Evolutionary conservation across 2,329 filamentous ascomycete genomes (phyloP).

Genomic region (Colletotrichum viniferum): DNA sequence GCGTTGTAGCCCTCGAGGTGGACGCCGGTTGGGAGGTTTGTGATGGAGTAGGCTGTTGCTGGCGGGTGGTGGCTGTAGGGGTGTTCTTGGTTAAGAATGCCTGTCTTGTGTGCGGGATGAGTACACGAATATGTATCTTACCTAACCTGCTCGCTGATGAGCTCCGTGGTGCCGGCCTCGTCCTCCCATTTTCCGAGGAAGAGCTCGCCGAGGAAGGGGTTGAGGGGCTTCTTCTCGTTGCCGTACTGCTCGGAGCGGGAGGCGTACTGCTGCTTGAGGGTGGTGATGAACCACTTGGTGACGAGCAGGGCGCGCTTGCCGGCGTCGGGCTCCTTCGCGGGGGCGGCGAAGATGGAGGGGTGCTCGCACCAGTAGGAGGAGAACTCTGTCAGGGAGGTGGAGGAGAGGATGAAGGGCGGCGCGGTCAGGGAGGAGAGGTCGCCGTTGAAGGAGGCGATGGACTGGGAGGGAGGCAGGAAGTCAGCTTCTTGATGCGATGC

Average conservation of each 20-base stretch:
- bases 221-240: constrained; percentile 97
- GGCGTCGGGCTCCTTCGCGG: constrained; percentile 78
- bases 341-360: constrained; percentile 78
- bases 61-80: constrained; percentile 80
- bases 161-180: constrained; percentile 77
- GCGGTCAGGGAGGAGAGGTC: constrained; percentile 82
- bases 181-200: constrained; percentile 93
- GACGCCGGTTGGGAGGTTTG: constrained; percentile 83
- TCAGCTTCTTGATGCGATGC: background rate
- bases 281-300: constrained; percentile 95
- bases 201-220: constrained; percentile 93
- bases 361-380: constrained; percentile 85
- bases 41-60: constrained; percentile 91
- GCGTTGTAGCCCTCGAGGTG: constrained; percentile 88
- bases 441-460: constrained; percentile 81
- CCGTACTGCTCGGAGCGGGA: constrained; percentile 78
- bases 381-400: constrained; percentile 80
- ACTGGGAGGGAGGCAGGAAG: constrained; percentile 42
- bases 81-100: background rate
- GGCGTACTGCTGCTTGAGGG: constrained; percentile 84
- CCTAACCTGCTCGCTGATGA: constrained; percentile 95
- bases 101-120: background rate
- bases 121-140: constrained; percentile 30
- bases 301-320: constrained; percentile 84
- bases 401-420: constrained; percentile 81